These are phyloP conservation scores for Thielaviopsis ethacetica DNA, from an alignment of 2,329 filamentous ascomycete genomes.

Conservation along the genomic window DNA sequence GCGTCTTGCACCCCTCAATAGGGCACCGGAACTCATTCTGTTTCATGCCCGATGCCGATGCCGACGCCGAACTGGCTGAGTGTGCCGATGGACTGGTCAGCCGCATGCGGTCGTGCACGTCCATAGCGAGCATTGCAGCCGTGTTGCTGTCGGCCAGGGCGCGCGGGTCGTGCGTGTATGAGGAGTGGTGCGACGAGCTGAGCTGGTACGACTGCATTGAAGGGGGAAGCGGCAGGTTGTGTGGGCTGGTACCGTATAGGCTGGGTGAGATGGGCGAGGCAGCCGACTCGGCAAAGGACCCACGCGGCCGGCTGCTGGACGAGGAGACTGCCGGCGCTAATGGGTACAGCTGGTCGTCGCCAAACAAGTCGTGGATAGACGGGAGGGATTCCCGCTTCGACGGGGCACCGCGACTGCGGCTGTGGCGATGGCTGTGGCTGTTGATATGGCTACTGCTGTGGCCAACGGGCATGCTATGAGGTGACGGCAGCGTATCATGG, in stretches of 20 bases:
- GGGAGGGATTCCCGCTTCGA: not conserved
- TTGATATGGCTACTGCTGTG: not conserved
- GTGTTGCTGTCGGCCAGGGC: not conserved
- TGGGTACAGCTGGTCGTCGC: constrained; percentile 1
- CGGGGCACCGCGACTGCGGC: not conserved
- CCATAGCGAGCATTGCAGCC: not conserved
- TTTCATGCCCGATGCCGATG: not conserved
- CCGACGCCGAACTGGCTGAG: not conserved
- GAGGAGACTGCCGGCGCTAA: not conserved
- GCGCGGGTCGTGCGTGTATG: constrained; percentile 1
- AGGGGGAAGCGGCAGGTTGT: constrained; percentile 1
- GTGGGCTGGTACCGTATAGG: constrained; percentile 7
- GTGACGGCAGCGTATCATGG: not conserved
- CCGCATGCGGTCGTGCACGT: constrained; percentile 2
- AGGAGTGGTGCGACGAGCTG: constrained; percentile 7
- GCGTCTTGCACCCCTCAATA: constrained; percentile 47
- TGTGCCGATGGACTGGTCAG: constrained; percentile 2
- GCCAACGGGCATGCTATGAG: not conserved
- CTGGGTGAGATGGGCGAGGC: constrained; percentile 4
- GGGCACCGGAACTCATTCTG: constrained; percentile 6
- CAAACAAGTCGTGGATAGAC: constrained; percentile 5
- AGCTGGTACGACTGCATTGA: constrained; percentile 5
- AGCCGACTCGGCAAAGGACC: not conserved
- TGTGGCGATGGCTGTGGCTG: not conserved
- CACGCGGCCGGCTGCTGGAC: not conserved